phyloP scores from a whole-genome alignment of 805 yeast species.

The Nakazawaea wyomingensis region DNA sequence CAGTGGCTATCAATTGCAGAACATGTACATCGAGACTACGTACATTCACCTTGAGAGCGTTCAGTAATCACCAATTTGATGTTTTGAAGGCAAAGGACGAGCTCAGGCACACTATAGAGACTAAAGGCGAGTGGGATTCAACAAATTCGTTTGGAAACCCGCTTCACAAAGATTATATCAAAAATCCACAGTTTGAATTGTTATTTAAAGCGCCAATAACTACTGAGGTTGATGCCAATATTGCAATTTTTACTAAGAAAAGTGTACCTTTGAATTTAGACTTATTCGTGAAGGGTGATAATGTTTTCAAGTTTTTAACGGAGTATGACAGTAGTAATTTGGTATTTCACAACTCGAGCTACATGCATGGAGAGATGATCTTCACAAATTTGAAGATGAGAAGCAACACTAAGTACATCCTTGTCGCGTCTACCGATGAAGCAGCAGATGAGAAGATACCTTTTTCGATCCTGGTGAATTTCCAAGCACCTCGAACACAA shows the following conservation, averaged over 20 bases:
- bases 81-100: conserved; percentile 29
- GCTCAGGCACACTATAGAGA: conserved; percentile 17
- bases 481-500: not conserved
- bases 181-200: conserved; percentile 51
- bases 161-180: conserved; percentile 37
- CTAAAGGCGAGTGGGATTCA: conserved; percentile 41
- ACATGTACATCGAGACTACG: conserved; percentile 10
- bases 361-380: conserved; percentile 23
- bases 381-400: conserved; percentile 20
- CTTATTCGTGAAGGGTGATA: conserved; percentile 34
- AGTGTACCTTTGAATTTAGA: conserved; percentile 34
- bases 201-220: conserved; percentile 20
- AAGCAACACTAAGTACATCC: conserved; percentile 35
- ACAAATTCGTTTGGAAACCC: conserved; percentile 51
- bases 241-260: conserved; percentile 19
- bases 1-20: conserved; percentile 17
- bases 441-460: conserved; percentile 17
- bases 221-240: conserved; percentile 19
- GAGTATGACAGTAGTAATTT: conserved; percentile 28
- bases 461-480: not conserved
- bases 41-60: conserved; percentile 15
- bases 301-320: conserved; percentile 20
- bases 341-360: conserved; percentile 27
- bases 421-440: conserved; percentile 43
- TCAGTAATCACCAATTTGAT: conserved; percentile 12